A percentile compares a stretch with the other conserved stretches of the same genome.
Evolutionary conservation across 2,329 filamentous ascomycete genomes (phyloP).

Genomic region (Leptographium radiaticola): DNA sequence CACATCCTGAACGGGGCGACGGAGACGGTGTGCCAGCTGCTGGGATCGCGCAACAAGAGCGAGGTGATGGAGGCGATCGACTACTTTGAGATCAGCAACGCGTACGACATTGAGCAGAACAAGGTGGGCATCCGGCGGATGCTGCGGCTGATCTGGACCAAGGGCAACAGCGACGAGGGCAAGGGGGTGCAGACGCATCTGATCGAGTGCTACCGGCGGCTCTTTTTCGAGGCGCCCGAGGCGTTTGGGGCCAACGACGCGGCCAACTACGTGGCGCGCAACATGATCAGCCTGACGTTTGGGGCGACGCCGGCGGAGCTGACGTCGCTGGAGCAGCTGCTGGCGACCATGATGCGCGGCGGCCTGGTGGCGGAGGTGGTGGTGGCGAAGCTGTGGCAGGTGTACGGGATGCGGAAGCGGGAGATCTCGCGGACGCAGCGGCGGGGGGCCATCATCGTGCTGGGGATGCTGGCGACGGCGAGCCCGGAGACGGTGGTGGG

Average conservation of each 20-base stretch:
- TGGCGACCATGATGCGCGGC: conserved; percentile 96
- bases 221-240: conserved; percentile 93
- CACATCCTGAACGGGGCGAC: conserved; percentile 79
- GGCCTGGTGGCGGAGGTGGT: conserved; percentile 77
- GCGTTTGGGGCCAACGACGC: conserved; percentile 79
- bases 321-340: conserved; percentile 85
- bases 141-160: conserved; percentile 97
- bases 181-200: conserved; percentile 95
- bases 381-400: conserved; percentile 88
- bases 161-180: conserved; percentile 97
- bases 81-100: conserved; percentile 89
- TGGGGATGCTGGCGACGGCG: conserved; percentile 91
- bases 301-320: conserved; percentile 89
- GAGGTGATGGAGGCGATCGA: conserved; percentile 99
- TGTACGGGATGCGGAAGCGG: conserved; percentile 86
- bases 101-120: conserved; percentile 90
- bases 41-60: conserved; percentile 93
- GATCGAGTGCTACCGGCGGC: conserved; percentile 88
- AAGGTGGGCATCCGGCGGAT: conserved; percentile 87
- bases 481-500: conserved; percentile 86
- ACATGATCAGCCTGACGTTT: conserved; percentile 98
- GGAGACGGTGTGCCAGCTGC: conserved; percentile 66
- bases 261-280: conserved; percentile 88
- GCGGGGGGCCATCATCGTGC: conserved; percentile 84
- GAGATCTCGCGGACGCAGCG: conserved; percentile 88